phyloP scores from a whole-genome alignment of 257 asterid genomes.

The Nicotiana sylvestris region DNA sequence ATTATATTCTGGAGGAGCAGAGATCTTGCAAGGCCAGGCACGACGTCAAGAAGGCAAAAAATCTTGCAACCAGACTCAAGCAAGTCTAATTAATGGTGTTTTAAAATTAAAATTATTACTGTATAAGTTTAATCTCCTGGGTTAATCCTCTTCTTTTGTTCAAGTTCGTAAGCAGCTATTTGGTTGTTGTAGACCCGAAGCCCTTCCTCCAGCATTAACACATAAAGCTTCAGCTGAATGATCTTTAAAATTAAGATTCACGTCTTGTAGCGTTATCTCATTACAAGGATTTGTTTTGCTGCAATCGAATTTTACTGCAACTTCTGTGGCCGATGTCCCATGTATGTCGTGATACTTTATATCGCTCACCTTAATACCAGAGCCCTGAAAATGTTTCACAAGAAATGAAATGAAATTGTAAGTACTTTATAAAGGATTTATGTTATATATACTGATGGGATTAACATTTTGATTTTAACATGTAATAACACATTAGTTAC shows the following conservation, averaged over 20 bases:
- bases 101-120: not conserved
- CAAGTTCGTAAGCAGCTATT: conserved; percentile 36
- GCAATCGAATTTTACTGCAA: conserved; percentile 60
- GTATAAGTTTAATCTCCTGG: not conserved
- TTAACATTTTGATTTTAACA: not conserved
- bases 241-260: conserved; percentile 32
- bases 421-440: not conserved
- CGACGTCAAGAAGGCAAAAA: not conserved
- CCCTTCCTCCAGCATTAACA: conserved; percentile 44
- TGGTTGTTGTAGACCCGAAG: conserved; percentile 35
- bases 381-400: conserved; percentile 25
- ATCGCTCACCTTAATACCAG: conserved; percentile 52
- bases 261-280: conserved; percentile 34
- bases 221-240: conserved; percentile 34
- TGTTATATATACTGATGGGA: no score
- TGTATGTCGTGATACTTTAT: conserved; percentile 41
- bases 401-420: not conserved
- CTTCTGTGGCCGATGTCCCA: conserved; percentile 62
- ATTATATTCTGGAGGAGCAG: not conserved
- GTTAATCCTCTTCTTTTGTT: not conserved
- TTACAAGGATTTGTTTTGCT: conserved; percentile 51
- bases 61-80: not conserved
- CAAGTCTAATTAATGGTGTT: not conserved
- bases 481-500: not conserved
- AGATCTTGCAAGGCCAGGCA: not conserved